A percentile compares a stretch with the other conserved stretches of the same genome.
Evolutionary conservation across 2,329 filamentous ascomycete genomes (phyloP).

Genomic region (Fusarium mexicanum): DNA sequence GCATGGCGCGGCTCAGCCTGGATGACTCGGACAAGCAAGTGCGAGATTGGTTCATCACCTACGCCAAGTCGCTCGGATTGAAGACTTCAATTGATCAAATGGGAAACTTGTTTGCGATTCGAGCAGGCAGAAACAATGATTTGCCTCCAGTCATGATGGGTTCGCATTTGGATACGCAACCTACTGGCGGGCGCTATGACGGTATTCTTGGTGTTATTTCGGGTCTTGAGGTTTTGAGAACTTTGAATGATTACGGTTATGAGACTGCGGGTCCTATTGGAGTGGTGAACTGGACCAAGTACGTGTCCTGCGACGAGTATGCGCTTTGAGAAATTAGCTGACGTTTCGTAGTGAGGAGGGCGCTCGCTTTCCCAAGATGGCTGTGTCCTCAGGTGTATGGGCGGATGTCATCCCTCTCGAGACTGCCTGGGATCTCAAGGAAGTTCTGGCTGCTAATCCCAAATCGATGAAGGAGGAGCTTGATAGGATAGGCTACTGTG

Average conservation of each 20-base stretch:
- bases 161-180: background rate
- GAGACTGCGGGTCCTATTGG: background rate
- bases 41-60: slow-evolving; percentile 7
- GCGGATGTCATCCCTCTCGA: background rate
- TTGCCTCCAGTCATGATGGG: background rate
- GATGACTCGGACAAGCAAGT: slow-evolving; percentile 13
- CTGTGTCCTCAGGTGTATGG: background rate
- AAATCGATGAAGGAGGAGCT: slow-evolving; percentile 17
- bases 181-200: background rate
- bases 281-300: slow-evolving; percentile 13
- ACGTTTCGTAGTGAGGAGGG: background rate
- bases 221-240: background rate
- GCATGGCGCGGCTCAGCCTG: background rate
- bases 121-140: background rate
- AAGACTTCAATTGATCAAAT: background rate
- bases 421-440: background rate
- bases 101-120: background rate
- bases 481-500: background rate
- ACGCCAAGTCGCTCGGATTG: background rate
- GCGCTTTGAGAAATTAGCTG: rapidly evolving
- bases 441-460: background rate
- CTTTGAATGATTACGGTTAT: background rate
- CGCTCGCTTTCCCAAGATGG: slow-evolving; percentile 10
- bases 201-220: slow-evolving; percentile 7
- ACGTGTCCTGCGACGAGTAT: rapidly evolving